Evolutionary conservation across 2,329 filamentous ascomycete species (phyloP).

Genomic region (Xylaria sp.): DNA sequence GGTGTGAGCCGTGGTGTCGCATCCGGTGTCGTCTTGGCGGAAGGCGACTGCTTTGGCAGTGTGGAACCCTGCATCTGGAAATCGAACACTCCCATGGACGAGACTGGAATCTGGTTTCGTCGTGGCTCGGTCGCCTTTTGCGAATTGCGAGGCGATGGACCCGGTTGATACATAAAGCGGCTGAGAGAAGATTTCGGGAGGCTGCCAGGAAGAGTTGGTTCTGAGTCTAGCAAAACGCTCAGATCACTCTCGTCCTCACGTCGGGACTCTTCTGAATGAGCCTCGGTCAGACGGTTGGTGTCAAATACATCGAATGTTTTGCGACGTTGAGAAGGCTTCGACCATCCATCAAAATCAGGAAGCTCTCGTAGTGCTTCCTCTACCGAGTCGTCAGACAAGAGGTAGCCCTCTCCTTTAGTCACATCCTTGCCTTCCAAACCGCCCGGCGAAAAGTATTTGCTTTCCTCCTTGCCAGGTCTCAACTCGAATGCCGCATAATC

Average conservation of each 20-base stretch:
- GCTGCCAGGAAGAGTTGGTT: constrained; percentile 17
- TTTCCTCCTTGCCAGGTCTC: constrained; percentile 38
- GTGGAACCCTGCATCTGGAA: constrained; percentile 36
- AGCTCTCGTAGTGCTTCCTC: constrained; percentile 49
- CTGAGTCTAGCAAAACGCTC: background rate
- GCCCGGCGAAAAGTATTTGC: constrained; percentile 48
- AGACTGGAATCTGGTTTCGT: constrained; percentile 21
- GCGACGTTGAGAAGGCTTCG: constrained; percentile 32
- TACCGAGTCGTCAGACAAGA: constrained; percentile 54
- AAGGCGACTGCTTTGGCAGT: constrained; percentile 39
- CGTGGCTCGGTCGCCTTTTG: background rate
- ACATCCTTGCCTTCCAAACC: constrained; percentile 19
- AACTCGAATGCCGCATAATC: constrained; percentile 25
- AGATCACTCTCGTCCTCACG: constrained; percentile 16
- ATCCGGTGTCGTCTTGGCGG: constrained; percentile 39
- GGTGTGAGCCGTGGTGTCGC: constrained; percentile 44
- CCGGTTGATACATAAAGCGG: constrained; percentile 30
- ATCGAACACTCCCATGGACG: constrained; percentile 21
- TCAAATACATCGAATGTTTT: constrained; percentile 43
- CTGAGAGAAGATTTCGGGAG: constrained; percentile 32
- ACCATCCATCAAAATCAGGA: constrained; percentile 49
- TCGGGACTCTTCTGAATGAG: constrained; percentile 11
- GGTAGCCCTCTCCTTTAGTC: constrained; percentile 38
- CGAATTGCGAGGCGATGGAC: constrained; percentile 13
- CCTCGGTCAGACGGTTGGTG: constrained; percentile 31